Base-by-base conservation (phyloP, 768 basidiomycete genomes). In the Lentinula sp. region DNA sequence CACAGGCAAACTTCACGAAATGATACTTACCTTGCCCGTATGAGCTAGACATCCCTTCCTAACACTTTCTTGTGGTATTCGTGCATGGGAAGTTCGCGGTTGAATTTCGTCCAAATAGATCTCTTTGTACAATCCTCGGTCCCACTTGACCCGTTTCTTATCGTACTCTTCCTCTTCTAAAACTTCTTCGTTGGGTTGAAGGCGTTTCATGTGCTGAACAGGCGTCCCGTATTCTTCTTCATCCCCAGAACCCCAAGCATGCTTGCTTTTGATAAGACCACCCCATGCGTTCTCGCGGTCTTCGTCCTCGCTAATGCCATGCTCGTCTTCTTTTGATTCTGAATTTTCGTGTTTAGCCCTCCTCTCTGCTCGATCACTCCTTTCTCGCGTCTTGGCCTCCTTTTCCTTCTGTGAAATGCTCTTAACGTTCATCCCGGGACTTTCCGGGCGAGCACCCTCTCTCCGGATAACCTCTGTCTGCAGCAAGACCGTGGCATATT, bases 221-320 rank as follows among this genome's bases (percentile, higher is more conserved):
- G 90, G 89, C 10, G 88, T 89, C 66, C 80, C 79, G 65, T 91
- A 91, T 62, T 91, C 90, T 65, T 87, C 91, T 31, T 91, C 89
- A 28, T 94, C 91, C 2, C 91, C 92, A 4, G 91, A 82, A 1
- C 86, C 91, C 66, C 85, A 75, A 57, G 70, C 73, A 73, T 91
- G 88, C 63, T 70, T 73, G 57, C 63, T 66, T 10, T 64, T 49
- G 57, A 55, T 53, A 58, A 23, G 45, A 5, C 42, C 15, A 2
- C 4, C n/a, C 58, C 58, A 34, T 23, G 10, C 53, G 55, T 69
- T 46, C 52, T 66, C 40, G 55, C 63, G 61, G 48, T 62, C 62
- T 8, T 65, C 65, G 53, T 68, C 67, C 37, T 21, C 32, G 7
- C 18, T 11, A 15, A 32, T 61, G 51, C 70, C 67, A n/a, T 70